A percentile compares a stretch with the other conserved stretches of the same genome.
Conservation (phyloP, 805 yeast species). For the Komagataella populi region DNA sequence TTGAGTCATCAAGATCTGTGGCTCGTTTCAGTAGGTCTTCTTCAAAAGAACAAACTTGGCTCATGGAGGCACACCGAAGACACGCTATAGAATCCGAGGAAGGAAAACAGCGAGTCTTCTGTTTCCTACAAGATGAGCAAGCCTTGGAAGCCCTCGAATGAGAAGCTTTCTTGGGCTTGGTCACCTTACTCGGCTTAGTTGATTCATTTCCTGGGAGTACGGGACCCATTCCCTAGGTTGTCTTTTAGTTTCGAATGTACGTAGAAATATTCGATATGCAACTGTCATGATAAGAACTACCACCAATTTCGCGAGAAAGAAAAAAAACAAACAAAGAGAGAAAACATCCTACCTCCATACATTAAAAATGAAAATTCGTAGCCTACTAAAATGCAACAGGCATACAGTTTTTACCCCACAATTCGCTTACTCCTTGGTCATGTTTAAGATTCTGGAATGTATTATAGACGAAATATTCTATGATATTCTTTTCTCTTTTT, state of each 20-base stretch:
- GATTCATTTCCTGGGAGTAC: neutral
- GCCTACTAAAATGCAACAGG: neutral
- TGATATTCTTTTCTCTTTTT: neutral
- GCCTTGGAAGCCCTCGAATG: slow-evolving; percentile 15
- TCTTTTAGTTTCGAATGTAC: neutral
- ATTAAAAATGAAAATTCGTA: neutral
- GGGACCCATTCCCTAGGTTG: neutral
- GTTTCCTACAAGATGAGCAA: slow-evolving; percentile 17
- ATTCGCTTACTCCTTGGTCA: neutral
- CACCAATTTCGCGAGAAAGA: neutral
- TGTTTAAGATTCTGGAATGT: neutral
- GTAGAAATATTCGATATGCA: neutral
- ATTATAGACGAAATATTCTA: neutral
- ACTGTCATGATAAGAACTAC: neutral
- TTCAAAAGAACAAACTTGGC: slow-evolving; percentile 38
- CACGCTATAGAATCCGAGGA: slow-evolving; percentile 35
- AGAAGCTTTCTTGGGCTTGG: neutral
- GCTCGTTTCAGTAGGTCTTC: slow-evolving; percentile 8
- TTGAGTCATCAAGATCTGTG: slow-evolving; percentile 1
- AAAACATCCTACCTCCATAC: neutral
- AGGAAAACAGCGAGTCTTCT: slow-evolving; percentile 43
- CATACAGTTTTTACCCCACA: neutral
- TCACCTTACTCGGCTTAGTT: neutral
- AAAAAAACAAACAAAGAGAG: too few species aligned
- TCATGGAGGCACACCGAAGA: slow-evolving; percentile 42